Base-by-base conservation (phyloP, 148 eudicot genomes). In the Vaccinium vitisidaea region DNA sequence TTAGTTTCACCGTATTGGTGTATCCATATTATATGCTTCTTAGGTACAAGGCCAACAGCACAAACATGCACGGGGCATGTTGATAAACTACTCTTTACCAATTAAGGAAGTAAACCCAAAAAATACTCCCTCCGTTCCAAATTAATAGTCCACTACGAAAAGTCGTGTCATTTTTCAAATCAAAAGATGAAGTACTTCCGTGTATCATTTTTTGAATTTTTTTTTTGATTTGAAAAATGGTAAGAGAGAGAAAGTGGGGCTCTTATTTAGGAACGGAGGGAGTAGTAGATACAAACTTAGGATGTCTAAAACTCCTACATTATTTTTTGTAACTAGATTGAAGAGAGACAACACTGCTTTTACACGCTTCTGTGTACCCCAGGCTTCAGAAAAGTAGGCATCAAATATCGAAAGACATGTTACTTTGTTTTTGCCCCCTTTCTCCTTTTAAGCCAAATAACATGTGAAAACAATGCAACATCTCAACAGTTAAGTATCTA, bases 401-500 rank as follows among this genome's bases (percentile, higher is more conserved):
- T 61, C 16, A 16, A 61, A 18, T 6, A 18, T 61, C 67, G 19
- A 61, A 19, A 18, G 25, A 61, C 19, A 21, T 1, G 23, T 61
- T 61, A 4, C 63, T 56, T 56, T 14, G 16, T 56, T 56, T 56
- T 56, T 56, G 21, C 73, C 73, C 73, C n/a, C 13, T 70, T 70
- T 70, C 27, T 15, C 75, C 52, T 18, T 6, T 75, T 43, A n/a
- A 8, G 9, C 27, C 21, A n/a, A 4, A 6, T 53, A 52, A 36
- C 78, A 78, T 79, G 69, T 79, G 11, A 56, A 48, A 19, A 61
- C 75, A 85, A 36, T 14, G 14, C 36, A 81, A 59, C 13, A 83
- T 10, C 16, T 83, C 30, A 58, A 13, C 43, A 53, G 76, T 61
- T 50, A 74, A 75, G 78, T 61, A 83, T 83, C 86, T 88, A 59